A percentile compares a stretch with the other conserved stretches of the same genome.
Conservation (phyloP, 805 yeast species). For the Yamadazyma insecticola region DNA sequence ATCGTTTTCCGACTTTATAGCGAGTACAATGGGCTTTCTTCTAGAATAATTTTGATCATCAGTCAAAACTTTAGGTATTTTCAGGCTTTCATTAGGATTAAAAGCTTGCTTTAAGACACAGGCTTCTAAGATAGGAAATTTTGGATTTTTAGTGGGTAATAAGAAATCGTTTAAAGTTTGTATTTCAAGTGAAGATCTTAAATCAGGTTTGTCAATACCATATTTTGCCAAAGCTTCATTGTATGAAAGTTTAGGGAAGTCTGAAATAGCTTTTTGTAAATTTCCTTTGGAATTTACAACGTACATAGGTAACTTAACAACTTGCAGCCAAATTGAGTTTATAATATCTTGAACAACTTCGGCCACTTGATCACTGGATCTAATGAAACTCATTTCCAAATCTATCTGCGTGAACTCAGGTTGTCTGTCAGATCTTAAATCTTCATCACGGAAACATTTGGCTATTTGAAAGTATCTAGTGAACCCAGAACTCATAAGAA, state of each 20-base stretch:
- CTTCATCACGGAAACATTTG: conserved; percentile 93
- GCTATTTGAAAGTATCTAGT: conserved; percentile 86
- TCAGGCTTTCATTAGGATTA: conserved; percentile 18
- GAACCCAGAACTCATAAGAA: conserved; percentile 91
- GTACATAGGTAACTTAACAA: conserved; percentile 37
- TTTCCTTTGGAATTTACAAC: conserved; percentile 25
- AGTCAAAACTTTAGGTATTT: conserved; percentile 34
- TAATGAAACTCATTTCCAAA: conserved; percentile 84
- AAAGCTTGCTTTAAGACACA: conserved; percentile 56
- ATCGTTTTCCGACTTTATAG: conserved; percentile 42
- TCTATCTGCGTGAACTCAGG: conserved; percentile 99
- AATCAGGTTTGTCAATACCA: conserved; percentile 95
- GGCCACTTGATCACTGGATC: conserved; percentile 60
- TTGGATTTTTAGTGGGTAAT: conserved; percentile 21
- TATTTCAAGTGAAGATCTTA: conserved; percentile 59
- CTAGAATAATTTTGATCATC: conserved; percentile 44
- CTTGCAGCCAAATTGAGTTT: conserved; percentile 48
- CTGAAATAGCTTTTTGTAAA: conserved; percentile 17
- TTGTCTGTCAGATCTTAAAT: conserved; percentile 89
- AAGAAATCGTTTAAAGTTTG: conserved; percentile 42
- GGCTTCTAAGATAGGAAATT: conserved; percentile 71
- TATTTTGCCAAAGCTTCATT: conserved; percentile 62
- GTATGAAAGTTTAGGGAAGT: conserved; percentile 50
- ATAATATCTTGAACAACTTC: conserved; percentile 57
- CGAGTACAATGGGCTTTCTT: conserved; percentile 55